Evolutionary conservation across 75 land plant species (phyloP).

Genomic region (Pseudotsuga menziesii): DNA sequence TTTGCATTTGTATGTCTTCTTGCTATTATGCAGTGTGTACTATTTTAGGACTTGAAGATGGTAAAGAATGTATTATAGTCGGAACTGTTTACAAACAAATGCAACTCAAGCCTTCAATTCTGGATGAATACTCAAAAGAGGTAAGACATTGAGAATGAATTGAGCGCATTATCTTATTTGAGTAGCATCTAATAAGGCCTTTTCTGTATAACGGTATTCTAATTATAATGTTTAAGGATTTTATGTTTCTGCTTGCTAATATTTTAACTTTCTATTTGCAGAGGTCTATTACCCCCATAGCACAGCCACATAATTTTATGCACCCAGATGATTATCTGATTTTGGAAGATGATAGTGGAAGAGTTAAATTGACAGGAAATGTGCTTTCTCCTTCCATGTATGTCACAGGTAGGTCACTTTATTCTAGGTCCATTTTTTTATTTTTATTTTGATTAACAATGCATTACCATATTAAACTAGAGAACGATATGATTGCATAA

Average conservation of each 20-base stretch:
- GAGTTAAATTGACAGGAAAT: slow-evolving; percentile 76
- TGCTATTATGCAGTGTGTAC: slow-evolving; percentile 53
- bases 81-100: slow-evolving; percentile 97
- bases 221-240: too few species aligned
- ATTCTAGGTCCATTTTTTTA: too few species aligned
- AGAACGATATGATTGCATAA: too few species aligned
- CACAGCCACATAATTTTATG: slow-evolving; percentile 80
- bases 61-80: slow-evolving; percentile 78
- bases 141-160: slow-evolving; percentile 23
- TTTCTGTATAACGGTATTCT: too few species aligned
- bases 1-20: background rate
- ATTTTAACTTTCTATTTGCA: slow-evolving; percentile 19
- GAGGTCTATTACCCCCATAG: slow-evolving; percentile 84
- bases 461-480: too few species aligned
- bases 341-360: slow-evolving; percentile 97
- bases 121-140: slow-evolving; percentile 98
- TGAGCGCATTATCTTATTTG: too few species aligned
- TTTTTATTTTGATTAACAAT: too few species aligned
- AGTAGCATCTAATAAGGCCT: too few species aligned
- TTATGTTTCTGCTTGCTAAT: too few species aligned
- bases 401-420: slow-evolving; percentile 65
- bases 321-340: slow-evolving; percentile 78
- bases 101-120: slow-evolving; percentile 91
- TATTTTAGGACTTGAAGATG: slow-evolving; percentile 81
- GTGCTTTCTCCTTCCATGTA: slow-evolving; percentile 48